Evolutionary conservation across 1,284 basidiomycete genomes (phyloP), one percentile per base, ranked within the genome.

Genomic region (Papiliotrema fonsecae): DNA sequence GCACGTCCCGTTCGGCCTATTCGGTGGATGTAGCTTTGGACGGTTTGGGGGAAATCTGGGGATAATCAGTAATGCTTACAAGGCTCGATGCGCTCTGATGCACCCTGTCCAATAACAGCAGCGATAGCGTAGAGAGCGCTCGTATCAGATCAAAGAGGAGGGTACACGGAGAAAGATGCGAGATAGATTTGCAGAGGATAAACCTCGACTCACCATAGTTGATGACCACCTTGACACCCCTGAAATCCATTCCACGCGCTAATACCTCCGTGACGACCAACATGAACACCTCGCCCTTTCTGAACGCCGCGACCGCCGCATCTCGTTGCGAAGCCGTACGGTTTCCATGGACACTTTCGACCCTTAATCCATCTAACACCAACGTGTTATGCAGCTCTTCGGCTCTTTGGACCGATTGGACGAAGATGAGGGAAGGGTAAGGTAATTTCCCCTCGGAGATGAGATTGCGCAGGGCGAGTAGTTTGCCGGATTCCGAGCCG

Each of bases 221-320:
- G 69, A 98, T 86, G 11, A 98, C 93, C 60, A 97, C 85, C 55
- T 86, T 80, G 37, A 98, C 85, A 13, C 92, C 92, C 69, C 88
- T 88, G 77, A 98, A 97, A 69, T 98, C 94, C 83, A 98, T 93
- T 4, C 94, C 96, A 57, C 96, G 81, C 11, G 90, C 91, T 85
- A 96, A 87, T 32, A 96, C 87, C 67, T 97, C 93, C 14, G 92
- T 97, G 57, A 85, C 88, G 42, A 96, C 81, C 79, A 97, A 82
- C 24, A 92, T 81, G 92, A 92, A 97, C 54, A 88, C 86, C 61
- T 86, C 81, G 0, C 91, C 94, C 57, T 79, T 78, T 39, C 88
- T 83, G 82, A 98, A 97, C 19, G 85, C 82, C 39, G 80, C 78
- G 11, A 97, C 81, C 10, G 87, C 83, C 60, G 89, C 85, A 58